These are phyloP conservation scores for Mycena galericulata DNA, from an alignment of 768 basidiomycete genomes.

Conservation along the genomic window DNA sequence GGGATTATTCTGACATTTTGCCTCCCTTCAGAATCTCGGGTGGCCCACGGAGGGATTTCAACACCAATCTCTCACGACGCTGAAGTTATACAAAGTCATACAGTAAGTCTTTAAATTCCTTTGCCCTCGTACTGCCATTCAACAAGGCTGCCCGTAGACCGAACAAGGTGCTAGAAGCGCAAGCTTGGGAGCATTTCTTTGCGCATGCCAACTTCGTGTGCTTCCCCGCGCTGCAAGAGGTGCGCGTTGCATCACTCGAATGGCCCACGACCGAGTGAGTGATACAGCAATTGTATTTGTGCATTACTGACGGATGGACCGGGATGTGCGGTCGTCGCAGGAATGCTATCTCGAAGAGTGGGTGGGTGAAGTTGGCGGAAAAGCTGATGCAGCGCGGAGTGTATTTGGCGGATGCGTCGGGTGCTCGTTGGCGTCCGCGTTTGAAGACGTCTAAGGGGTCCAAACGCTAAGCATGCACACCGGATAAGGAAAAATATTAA, in stretches of 20 bases:
- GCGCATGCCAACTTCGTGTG: background rate
- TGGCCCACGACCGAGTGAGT: background rate
- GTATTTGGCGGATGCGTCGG: background rate
- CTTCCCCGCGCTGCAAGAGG: background rate
- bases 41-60: background rate
- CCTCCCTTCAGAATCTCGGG: background rate
- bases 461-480: no score
- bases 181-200: background rate
- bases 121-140: background rate
- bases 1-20: background rate
- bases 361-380: background rate
- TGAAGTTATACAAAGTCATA: background rate
- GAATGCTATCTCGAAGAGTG: background rate
- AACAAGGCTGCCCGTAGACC: background rate
- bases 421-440: background rate
- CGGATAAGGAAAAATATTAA: no score
- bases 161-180: background rate
- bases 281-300: background rate
- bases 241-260: background rate
- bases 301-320: no score
- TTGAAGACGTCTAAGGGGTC: background rate
- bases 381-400: background rate
- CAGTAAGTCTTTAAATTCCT: background rate
- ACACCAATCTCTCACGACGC: background rate
- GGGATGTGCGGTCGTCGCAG: no score